Evolutionary conservation across 2,329 filamentous ascomycete genomes (phyloP), one percentile per base, ranked within the genome.

Genomic region (Aspergillus thermomutatus): DNA sequence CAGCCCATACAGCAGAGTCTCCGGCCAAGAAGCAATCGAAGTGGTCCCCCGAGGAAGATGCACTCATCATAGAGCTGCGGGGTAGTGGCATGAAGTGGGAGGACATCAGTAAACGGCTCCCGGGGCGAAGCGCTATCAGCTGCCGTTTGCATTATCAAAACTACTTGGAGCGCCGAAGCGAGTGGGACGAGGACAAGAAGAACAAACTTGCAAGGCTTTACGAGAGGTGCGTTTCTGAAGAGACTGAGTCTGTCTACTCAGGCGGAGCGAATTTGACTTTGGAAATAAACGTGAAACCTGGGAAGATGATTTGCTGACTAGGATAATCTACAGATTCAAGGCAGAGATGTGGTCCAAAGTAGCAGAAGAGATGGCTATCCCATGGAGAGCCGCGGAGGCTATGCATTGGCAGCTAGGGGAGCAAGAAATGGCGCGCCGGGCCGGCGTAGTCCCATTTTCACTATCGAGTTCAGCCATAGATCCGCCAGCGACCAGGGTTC

Each of bases 391-490:
- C 19, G 93, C 91, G 49, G 93, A 99, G 76, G 92, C 91, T 4
- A 97, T 97, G 92, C 94, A 97, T 76, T 99, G 94, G 93, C 90
- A 96, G 69, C 82, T 99, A 54, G 93, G 93, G 60, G 91, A 96
- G 72, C 81, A 87, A 65, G 94, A 97, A 67, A 97, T 99, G 91
- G 92, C 92, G 49, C 85, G 89, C 59, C 88, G 93, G 57, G 93
- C 93, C 45, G 94, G 94, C 47, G 91, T 94, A 40, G 87, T 90
- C 7, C 91, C 93, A 1, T 97, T 97, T 75, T 86, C 87, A 3
- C 79, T 91, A 28, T 85, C 87, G 14, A 81, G 79, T 52, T 79
- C 82, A 61, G 81, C 83, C 40, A 69, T 79, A 53, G 82, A 87
- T 67, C 79, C 73, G 8, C 71, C 73, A 9, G 60, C 66, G 21